phyloP scores from a whole-genome alignment of 306 rosid species.

The Sophora flavescens region DNA sequence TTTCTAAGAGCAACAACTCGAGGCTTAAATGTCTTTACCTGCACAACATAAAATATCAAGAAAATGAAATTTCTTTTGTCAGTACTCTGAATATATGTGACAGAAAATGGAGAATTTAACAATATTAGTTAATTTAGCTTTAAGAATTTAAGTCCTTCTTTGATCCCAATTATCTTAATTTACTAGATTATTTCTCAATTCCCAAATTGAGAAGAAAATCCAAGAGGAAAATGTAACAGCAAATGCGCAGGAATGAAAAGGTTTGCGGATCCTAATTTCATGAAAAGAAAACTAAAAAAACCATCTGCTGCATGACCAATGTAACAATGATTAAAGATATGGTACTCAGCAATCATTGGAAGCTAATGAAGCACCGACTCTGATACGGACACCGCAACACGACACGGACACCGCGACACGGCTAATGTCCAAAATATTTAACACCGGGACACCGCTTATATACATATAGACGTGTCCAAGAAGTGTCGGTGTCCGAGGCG shows the following conservation, averaged over 20 bases:
- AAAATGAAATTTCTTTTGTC: constrained; percentile 8
- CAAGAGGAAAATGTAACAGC: background rate
- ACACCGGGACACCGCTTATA: too few species aligned
- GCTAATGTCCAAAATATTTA: too few species aligned
- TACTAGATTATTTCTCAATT: background rate
- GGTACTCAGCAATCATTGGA: too few species aligned
- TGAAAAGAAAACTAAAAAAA: background rate
- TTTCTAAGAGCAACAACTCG: constrained; percentile 78
- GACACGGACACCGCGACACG: too few species aligned
- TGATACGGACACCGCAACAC: too few species aligned
- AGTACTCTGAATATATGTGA: background rate
- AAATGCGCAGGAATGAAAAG: background rate
- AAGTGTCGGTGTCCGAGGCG: too few species aligned
- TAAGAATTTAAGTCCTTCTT: background rate
- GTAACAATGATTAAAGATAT: background rate
- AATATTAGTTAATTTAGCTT: background rate
- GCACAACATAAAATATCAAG: constrained; percentile 24
- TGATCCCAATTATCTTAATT: background rate
- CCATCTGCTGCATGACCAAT: background rate
- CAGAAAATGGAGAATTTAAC: background rate
- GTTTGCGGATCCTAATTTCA: background rate
- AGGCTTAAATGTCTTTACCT: constrained; percentile 89
- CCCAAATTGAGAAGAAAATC: constrained; percentile 26
- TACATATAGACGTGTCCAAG: too few species aligned
- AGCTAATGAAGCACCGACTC: too few species aligned